Percentiles rank a stretch among this genome's conserved stretches.
phyloP scores from a whole-genome alignment of 257 asterid species.

The Coffea canephora region DNA sequence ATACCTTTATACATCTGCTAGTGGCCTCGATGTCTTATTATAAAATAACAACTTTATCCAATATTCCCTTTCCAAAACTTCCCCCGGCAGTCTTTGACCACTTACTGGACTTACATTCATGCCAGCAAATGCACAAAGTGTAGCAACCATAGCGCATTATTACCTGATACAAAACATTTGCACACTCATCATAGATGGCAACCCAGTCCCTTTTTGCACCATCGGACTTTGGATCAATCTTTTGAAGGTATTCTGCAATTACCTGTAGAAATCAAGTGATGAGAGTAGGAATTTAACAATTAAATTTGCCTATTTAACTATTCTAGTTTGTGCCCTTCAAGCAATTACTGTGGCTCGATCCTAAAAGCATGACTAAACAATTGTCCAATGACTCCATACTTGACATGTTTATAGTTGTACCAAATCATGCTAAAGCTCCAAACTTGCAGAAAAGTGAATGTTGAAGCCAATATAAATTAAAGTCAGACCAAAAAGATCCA shows the following conservation, averaged over 20 bases:
- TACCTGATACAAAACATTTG: conserved; percentile 88
- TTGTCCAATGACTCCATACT: neutral
- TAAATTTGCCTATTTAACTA: conserved; percentile 13
- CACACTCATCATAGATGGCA: conserved; percentile 96
- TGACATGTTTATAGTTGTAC: neutral
- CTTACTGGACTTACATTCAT: neutral
- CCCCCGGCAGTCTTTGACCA: neutral
- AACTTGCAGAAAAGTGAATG: neutral
- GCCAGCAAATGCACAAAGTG: neutral
- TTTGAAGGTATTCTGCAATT: conserved; percentile 95
- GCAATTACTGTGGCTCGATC: neutral
- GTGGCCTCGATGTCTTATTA: neutral
- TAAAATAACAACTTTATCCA: neutral
- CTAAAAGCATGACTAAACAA: neutral
- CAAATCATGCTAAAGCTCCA: neutral
- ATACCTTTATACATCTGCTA: neutral
- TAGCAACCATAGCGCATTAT: conserved; percentile 9
- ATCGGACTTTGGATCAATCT: conserved; percentile 95
- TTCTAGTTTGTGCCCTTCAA: neutral
- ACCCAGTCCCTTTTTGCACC: conserved; percentile 99
- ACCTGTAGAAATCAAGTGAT: conserved; percentile 49
- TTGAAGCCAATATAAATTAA: neutral
- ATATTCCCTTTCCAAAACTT: neutral
- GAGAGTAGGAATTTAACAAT: conserved; percentile 10
- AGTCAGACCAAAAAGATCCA: conserved; percentile 1